Conservation (phyloP, 1,284 basidiomycete genomes). For the Sanghuangporus sanghuang region DNA sequence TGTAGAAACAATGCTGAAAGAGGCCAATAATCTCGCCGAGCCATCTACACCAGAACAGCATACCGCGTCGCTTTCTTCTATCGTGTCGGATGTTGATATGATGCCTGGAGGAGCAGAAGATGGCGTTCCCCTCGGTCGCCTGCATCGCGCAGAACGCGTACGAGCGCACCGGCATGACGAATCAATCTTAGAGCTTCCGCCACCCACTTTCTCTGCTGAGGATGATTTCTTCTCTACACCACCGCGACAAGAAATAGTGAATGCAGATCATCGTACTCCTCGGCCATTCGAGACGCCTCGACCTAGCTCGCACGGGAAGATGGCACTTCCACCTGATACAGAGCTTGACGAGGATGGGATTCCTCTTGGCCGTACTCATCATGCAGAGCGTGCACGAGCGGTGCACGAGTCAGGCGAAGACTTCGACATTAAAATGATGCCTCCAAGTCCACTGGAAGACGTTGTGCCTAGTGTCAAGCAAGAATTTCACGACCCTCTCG, state of each 20-base stretch:
- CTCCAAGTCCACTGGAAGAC: conserved; percentile 51
- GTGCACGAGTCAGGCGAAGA: conserved; percentile 35
- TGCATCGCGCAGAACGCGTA: conserved; percentile 46
- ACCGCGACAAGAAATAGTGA: not conserved
- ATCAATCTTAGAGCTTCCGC: not conserved
- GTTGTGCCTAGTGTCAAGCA: conserved; percentile 4
- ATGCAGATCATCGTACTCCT: conserved; percentile 1
- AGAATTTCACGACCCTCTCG: conserved; percentile 26
- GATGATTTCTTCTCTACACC: conserved; percentile 3
- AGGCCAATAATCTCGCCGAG: conserved; percentile 18
- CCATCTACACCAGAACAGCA: conserved; percentile 17
- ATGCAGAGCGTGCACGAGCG: conserved; percentile 36
- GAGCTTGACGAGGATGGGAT: conserved; percentile 16
- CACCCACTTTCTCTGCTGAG: conserved; percentile 3
- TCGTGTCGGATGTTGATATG: conserved; percentile 30
- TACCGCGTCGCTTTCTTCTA: conserved; percentile 27
- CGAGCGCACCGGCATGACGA: conserved; percentile 5
- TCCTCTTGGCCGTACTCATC: conserved; percentile 13
- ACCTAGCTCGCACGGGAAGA: not conserved
- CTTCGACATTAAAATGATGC: conserved; percentile 44
- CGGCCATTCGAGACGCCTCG: not conserved
- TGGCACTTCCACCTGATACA: conserved; percentile 11
- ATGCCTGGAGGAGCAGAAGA: conserved; percentile 55
- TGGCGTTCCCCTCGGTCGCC: conserved; percentile 63
- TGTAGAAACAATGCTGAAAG: conserved; percentile 54